Evolutionary conservation across 805 yeast genomes (phyloP), one percentile per base, ranked within the genome.

Genomic region (Metschnikowia anglica): DNA sequence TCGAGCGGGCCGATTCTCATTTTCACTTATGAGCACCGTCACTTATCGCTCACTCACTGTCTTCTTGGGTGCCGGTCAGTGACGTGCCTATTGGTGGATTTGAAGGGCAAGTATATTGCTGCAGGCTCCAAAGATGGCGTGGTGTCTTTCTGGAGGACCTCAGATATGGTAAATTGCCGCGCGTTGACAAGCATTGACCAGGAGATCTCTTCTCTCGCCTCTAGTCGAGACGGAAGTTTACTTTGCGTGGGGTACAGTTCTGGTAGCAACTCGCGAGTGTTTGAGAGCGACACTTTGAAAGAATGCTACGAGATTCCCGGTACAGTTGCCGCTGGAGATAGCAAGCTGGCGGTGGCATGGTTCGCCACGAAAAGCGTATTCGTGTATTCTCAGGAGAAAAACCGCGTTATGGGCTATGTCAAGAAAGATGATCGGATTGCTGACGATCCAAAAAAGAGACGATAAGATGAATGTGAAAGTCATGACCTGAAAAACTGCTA

Each of bases 81-180:
- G 3, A 70, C 76, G 2, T 54, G 73, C 23, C 44, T 79, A 11
- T 61, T 62, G 13, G 59, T 79, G 39, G 85, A 79, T 51, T 81
- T 83, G 3, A 54, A 68, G 37, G 88, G 83, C 0, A 51, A 61
- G 17, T 74, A 59, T 49, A 43, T 83, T 9, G 72, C 74, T 2
- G 73, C 72, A 2, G 88, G 85, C 0, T 67, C 82, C 15, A 73
- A 71, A 42, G 85, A 80, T 46, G 85, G 85, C 19, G 67, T 74
- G 15, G 70, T 77, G 5, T 68, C 79, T 15, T 29, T 77, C 9
- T 80, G 83, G 82, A 63, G 66, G 29, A 55, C 73, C 6, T 46
- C 56, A 1, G 65, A 67, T 20, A 59, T 77, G 60, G 59, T 68
- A 13, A 40, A 63, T 34, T 43, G 54, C n/a, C 55, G 58, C 26